Evolutionary conservation across 495 filamentous ascomycete genomes (phyloP).

Genomic region (Clohesyomyces aquaticus): DNA sequence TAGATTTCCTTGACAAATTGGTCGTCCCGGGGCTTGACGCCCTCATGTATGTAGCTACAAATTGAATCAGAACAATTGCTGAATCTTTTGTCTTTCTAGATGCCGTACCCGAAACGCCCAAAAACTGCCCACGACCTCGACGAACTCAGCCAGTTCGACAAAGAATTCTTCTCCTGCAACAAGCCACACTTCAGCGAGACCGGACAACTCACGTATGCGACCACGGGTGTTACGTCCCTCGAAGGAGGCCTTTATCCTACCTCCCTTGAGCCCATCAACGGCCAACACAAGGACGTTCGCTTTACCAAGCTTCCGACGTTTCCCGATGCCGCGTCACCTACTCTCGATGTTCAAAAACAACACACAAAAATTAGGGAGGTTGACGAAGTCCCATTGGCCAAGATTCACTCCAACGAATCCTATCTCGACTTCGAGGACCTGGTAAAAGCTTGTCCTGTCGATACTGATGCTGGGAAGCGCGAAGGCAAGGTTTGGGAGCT

Average conservation of each 20-base stretch:
- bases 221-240: constrained; percentile 30
- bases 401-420: constrained; percentile 32
- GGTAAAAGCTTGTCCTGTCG: constrained; percentile 38
- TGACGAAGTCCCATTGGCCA: constrained; percentile 55
- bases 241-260: constrained; percentile 45
- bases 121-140: constrained; percentile 65
- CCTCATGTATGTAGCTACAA: constrained; percentile 58
- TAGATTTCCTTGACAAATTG: constrained; percentile 43
- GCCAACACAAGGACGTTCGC: constrained; percentile 54
- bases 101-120: constrained; percentile 78
- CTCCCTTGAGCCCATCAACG: constrained; percentile 48
- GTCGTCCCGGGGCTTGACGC: constrained; percentile 41
- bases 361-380: constrained; percentile 47
- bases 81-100: constrained; percentile 64
- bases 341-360: constrained; percentile 51
- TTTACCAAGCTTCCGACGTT: constrained; percentile 56
- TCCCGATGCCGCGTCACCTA: constrained; percentile 45
- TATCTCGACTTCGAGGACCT: constrained; percentile 49
- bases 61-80: constrained; percentile 51
- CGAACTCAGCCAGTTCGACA: constrained; percentile 61
- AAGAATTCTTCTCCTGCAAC: constrained; percentile 64
- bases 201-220: constrained; percentile 70
- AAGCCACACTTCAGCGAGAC: constrained; percentile 80
- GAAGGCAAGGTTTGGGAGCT: constrained; percentile 74
- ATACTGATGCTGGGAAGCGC: constrained; percentile 46